Evolutionary conservation across 176 grass and related monocot species (phyloP).

Genomic region (Bothriochloa decipiens): DNA sequence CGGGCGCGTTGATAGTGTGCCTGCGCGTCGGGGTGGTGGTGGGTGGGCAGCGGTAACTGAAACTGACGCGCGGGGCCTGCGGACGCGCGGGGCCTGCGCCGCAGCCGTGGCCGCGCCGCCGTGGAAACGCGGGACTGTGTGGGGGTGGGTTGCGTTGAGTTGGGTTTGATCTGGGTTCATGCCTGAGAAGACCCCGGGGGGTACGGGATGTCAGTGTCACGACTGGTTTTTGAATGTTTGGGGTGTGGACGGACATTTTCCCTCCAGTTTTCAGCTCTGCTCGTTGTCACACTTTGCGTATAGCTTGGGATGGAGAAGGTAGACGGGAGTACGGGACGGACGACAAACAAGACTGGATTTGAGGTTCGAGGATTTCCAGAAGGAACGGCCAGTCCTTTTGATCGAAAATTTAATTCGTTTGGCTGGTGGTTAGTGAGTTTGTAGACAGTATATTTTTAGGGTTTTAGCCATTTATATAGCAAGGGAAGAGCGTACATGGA

Average conservation of each 20-base stretch:
- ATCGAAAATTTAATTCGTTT: neutral
- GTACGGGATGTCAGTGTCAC: neutral
- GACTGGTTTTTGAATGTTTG: constrained; percentile 29
- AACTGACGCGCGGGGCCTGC: constrained; percentile 34
- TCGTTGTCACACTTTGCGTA: too few relatives aligned
- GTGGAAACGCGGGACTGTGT: neutral
- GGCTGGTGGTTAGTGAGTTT: neutral
- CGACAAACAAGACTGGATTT: neutral
- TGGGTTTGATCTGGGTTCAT: neutral
- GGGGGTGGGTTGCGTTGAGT: neutral
- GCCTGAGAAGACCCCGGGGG: neutral
- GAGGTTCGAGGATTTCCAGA: neutral
- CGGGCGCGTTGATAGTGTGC: neutral
- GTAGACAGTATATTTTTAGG: neutral
- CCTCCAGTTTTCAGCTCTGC: constrained; percentile 10
- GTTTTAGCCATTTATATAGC: neutral
- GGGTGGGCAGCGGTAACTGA: neutral
- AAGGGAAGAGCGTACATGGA: too few relatives aligned
- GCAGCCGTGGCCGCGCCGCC: neutral
- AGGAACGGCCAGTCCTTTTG: neutral
- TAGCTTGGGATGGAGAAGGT: neutral
- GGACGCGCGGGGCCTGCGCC: constrained; percentile 1
- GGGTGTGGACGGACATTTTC: constrained; percentile 8
- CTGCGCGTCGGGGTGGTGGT: neutral
- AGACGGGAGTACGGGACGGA: neutral